Evolutionary conservation across 495 filamentous ascomycete species (phyloP).

Genomic region (Lepraria neglecta): DNA sequence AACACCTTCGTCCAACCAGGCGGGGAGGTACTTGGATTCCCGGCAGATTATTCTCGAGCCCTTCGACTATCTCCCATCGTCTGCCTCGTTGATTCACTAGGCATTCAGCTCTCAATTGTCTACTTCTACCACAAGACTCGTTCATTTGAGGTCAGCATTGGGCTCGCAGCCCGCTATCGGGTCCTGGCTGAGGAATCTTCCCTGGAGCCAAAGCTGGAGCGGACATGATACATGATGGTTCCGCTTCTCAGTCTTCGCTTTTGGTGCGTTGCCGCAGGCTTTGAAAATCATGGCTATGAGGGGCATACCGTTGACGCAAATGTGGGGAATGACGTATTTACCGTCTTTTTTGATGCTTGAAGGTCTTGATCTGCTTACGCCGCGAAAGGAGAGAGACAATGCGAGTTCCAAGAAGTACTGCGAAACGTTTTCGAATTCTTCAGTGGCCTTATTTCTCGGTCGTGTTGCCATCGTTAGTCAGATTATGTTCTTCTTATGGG

Average conservation of each 20-base stretch:
- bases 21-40: not conserved
- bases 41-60: not conserved
- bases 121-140: not conserved
- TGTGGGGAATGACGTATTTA: not conserved
- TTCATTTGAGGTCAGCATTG: not conserved
- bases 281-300: not conserved
- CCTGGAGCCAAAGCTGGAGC: not conserved
- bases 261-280: not conserved
- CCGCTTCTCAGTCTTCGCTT: not conserved
- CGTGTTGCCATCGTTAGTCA: not conserved
- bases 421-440: not conserved
- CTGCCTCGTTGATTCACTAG: not conserved
- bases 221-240: slow-evolving; percentile 4
- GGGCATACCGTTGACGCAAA: not conserved
- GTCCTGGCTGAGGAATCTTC: not conserved
- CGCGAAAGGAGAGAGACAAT: not conserved
- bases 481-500: rapidly evolving
- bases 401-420: not conserved
- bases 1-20: not conserved
- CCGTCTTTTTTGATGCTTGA: not conserved
- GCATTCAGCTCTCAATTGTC: not conserved
- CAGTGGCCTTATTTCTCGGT: not conserved
- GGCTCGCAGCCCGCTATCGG: not conserved
- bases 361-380: not conserved
- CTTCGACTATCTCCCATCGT: not conserved